Evolutionary conservation across 345 rosid species (phyloP).

Genomic region (Populus ilicifolia): DNA sequence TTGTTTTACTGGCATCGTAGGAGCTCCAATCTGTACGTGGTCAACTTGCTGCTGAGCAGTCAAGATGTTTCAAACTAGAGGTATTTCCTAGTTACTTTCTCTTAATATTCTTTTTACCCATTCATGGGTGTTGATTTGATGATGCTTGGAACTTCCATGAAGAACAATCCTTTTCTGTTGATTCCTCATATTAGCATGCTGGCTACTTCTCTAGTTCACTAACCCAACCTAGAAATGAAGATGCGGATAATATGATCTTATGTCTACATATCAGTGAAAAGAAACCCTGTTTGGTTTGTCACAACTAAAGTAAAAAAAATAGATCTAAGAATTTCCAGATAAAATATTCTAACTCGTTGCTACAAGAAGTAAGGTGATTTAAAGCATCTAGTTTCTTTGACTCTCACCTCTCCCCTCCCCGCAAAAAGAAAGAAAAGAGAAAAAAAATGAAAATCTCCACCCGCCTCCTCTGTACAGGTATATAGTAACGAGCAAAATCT

Average conservation of each 20-base stretch:
- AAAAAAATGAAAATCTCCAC: not conserved
- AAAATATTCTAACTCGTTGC: not conserved
- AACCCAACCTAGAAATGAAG: not conserved
- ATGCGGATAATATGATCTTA: not conserved
- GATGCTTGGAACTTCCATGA: not conserved
- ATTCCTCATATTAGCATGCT: not conserved
- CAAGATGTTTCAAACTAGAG: constrained; percentile 97
- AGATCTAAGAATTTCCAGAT: not conserved
- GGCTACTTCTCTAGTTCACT: not conserved
- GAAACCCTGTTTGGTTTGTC: not conserved
- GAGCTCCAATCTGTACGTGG: constrained; percentile 95
- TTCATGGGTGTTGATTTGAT: not conserved
- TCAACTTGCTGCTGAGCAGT: constrained; percentile 94
- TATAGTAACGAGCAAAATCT: not conserved
- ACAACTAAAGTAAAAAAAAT: not conserved
- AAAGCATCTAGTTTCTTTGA: not conserved
- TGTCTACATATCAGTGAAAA: not conserved
- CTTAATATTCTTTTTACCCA: not conserved
- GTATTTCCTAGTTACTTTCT: constrained; percentile 28
- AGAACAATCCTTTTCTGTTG: not conserved
- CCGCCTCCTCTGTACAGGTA: not conserved
- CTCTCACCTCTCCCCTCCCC: not conserved
- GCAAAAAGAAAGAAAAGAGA: too few relatives aligned
- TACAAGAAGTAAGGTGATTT: not conserved
- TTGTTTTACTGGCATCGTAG: constrained; percentile 30